Base-by-base conservation (phyloP, 2,329 filamentous ascomycete species). In the Alternaria arborescens region DNA sequence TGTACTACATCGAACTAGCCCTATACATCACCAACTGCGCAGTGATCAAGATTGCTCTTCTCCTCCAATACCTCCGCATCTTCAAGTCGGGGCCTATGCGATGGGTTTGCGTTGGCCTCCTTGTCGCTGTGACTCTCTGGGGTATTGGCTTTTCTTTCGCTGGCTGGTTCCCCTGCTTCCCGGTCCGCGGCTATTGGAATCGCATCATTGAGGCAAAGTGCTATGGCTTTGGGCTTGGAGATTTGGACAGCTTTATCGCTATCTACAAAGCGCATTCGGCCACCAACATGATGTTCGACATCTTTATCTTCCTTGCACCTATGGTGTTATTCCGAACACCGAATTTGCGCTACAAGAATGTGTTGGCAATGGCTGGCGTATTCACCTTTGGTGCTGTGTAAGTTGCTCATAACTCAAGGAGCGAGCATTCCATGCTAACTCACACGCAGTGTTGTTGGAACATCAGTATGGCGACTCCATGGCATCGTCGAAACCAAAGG, bases 61-160 rank as follows among this genome's bases (percentile, higher is more conserved):
- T 79, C 0, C 38, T 76, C 14, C 77, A 79, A 58, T 79, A 78
- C 48, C 66, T 78, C 8, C 77, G 77, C 34, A 75, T 79, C 16
- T 78, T 78, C 70, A 72, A 72, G 48, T 68, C 70, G 3, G 72
- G 71, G 3, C 53, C 28, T 12, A 75, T 73, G 71, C 69, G 69
- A 36, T 72, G 68, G 67, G 54, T 71, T 5, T 76, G 75, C 41
- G 47, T 75, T 8, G 24, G 43, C 11, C 61, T 75, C 2, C 58
- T 77, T 6, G 61, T 52, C 4, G 11, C 75, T 5, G 67, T 76
- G 22, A 61, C 48, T 18, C 42, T 72, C 16, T 79, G 77, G 77
- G 75, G 75, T 3, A 24, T 72, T 3, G 66, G 66, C 1, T 78
- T 73, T 59, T 65, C 62, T 32, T 63, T 75, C 28, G 44, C 72